Evolutionary conservation across 495 filamentous ascomycete species (phyloP).

Genomic region (Thozetella sp.): DNA sequence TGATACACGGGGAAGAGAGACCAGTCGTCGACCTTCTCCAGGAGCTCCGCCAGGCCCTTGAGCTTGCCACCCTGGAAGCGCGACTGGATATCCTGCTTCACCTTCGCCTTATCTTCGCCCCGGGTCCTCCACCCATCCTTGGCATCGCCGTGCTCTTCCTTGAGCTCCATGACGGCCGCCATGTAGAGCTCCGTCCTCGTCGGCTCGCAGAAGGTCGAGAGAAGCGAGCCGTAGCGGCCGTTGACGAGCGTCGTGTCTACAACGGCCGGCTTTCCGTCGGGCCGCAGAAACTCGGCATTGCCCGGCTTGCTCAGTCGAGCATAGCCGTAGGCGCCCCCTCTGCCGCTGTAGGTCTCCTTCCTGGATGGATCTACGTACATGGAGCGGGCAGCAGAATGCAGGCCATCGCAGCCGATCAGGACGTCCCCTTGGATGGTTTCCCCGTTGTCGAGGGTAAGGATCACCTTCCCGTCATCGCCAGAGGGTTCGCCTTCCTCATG

Average conservation of each 20-base stretch:
- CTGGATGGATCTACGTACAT: constrained; percentile 52
- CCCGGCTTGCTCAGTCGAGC: constrained; percentile 31
- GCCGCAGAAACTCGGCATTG: constrained; percentile 20
- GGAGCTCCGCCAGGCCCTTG: constrained; percentile 49
- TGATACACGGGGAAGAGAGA: constrained; percentile 64
- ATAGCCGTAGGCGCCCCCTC: constrained; percentile 51
- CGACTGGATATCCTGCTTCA: constrained; percentile 41
- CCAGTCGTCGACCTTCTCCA: constrained; percentile 51
- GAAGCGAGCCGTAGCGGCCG: constrained; percentile 54
- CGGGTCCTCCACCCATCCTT: constrained; percentile 50
- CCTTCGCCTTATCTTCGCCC: constrained; percentile 36
- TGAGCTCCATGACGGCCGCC: constrained; percentile 53
- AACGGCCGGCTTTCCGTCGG: constrained; percentile 40
- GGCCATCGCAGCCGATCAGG: constrained; percentile 64
- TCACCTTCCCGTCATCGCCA: constrained; percentile 40
- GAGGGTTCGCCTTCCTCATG: constrained; percentile 26
- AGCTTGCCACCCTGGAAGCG: constrained; percentile 46
- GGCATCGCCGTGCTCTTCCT: constrained; percentile 39
- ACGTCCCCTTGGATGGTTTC: constrained; percentile 49
- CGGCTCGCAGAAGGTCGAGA: constrained; percentile 52
- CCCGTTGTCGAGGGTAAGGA: constrained; percentile 52
- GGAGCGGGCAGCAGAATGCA: constrained; percentile 58
- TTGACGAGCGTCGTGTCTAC: constrained; percentile 49
- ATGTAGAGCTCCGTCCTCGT: constrained; percentile 48
- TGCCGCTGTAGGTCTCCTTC: constrained; percentile 55